Evolutionary conservation across 768 basidiomycete species (phyloP), one percentile per base, ranked within the genome.

Genomic region (Exsudoporus frostii): DNA sequence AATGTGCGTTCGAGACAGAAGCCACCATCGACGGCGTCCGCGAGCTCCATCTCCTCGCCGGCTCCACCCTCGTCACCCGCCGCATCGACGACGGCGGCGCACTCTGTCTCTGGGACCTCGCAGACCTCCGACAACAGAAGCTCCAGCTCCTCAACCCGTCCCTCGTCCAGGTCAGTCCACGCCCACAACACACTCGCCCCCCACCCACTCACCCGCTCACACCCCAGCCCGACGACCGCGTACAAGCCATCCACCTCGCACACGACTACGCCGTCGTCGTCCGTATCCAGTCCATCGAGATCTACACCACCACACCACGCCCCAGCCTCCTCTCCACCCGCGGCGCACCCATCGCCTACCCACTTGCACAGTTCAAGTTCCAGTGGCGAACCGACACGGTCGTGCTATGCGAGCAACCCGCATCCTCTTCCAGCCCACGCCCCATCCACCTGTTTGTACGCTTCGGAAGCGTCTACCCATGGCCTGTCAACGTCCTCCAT

Each of bases 401-500:
- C 56, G 66, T 71, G 27, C 67, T 83, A 34, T 64, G 65, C 40
- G 58, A 68, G 3, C 74, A 76, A 53, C 65, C 47, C 13, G 0
- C 46, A 0, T 29, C 36, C 11, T 22, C 27, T 5, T 37, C 40
- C 7, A 0, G 4, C 17, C 33, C 34, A 1, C 34, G 4, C 1
- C 69, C 73, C 0, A 72, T 88, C 50, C 77, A 76, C 56, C 66
- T 87, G 17, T 71, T 83, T 39, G 63, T 86, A 19, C 83, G 87
- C 15, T 88, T 81, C 59, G 78, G 76, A 13, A 82, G 79, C 62
- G 73, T 71, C 48, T 81, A 78, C 54, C 84, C 84, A 3, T 87
- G 85, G 86, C 83, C 85, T 0, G 77, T 83, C 55, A 87, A 89
- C 65, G 67, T 82, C 24, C 73, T 88, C n/a, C 83, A 87, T 58